Conservation (phyloP, 1,284 basidiomycete species). For the Malassezia sympodialis region DNA sequence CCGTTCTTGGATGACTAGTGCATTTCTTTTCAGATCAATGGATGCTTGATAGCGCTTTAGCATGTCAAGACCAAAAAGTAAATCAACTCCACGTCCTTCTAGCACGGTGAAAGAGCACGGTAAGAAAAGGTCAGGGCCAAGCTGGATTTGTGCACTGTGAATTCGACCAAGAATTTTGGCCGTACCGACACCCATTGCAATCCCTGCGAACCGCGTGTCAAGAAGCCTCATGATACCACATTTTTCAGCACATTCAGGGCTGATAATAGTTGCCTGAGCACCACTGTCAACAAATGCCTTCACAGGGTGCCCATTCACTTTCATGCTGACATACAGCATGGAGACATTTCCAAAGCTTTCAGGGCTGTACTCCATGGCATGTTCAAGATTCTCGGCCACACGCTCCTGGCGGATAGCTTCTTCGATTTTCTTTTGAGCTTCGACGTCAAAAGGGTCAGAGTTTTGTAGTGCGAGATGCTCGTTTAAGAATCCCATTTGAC, state of each 20-base stretch:
- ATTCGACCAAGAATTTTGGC: conserved; percentile 88
- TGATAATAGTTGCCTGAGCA: conserved; percentile 89
- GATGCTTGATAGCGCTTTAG: conserved; percentile 90
- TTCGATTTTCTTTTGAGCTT: conserved; percentile 76
- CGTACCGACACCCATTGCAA: conserved; percentile 89
- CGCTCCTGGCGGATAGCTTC: conserved; percentile 83
- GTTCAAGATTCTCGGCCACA: conserved; percentile 59
- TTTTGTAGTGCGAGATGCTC: conserved; percentile 64
- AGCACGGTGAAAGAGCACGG: conserved; percentile 91
- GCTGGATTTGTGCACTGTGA: conserved; percentile 81
- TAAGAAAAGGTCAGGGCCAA: conserved; percentile 65
- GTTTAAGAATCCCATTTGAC: conserved; percentile 41
- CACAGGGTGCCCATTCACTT: conserved; percentile 73
- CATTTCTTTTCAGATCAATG: conserved; percentile 80
- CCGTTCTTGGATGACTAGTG: conserved; percentile 73
- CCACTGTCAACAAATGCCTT: conserved; percentile 98
- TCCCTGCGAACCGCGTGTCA: conserved; percentile 75
- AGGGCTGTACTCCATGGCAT: conserved; percentile 53
- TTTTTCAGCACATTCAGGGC: conserved; percentile 80
- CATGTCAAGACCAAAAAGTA: conserved; percentile 95
- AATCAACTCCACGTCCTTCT: conserved; percentile 83
- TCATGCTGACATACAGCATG: conserved; percentile 82
- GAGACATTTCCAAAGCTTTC: conserved; percentile 87
- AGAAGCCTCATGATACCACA: conserved; percentile 91
- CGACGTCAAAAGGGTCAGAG: conserved; percentile 73